Evolutionary conservation across 805 yeast species (phyloP).

Genomic region (Blastobotrys muscicola): DNA sequence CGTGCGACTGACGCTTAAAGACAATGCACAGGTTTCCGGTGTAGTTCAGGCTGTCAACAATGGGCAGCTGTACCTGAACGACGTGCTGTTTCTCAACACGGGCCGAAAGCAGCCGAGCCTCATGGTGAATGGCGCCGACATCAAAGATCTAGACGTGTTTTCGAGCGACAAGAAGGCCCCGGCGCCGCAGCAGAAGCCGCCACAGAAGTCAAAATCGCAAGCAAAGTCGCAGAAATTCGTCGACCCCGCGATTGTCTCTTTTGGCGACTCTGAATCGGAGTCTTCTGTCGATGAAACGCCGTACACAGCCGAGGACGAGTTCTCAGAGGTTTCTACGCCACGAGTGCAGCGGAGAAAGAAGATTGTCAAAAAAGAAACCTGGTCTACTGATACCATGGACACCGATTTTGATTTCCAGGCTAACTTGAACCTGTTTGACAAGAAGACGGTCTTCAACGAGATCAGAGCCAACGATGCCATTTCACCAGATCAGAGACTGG

Average conservation of each 20-base stretch:
- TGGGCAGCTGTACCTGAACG: constrained; percentile 13
- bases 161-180: background rate
- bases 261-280: constrained; percentile 5
- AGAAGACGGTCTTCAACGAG: constrained; percentile 68
- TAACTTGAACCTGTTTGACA: constrained; percentile 74
- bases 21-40: constrained; percentile 13
- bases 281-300: constrained; percentile 8
- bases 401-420: constrained; percentile 82
- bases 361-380: background rate
- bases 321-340: background rate
- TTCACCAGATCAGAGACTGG: constrained; percentile 54
- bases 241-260: constrained; percentile 8
- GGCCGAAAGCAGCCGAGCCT: constrained; percentile 6
- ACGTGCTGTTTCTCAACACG: constrained; percentile 10
- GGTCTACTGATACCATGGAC: constrained; percentile 33
- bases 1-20: constrained; percentile 17
- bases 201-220: background rate
- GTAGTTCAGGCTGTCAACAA: constrained; percentile 13
- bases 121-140: constrained; percentile 11
- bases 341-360: background rate
- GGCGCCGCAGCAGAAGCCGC: constrained; percentile 3
- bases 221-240: background rate
- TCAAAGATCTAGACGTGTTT: constrained; percentile 17
- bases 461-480: constrained; percentile 55
- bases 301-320: constrained; percentile 6